phyloP scores from a whole-genome alignment of 345 rosid genomes.

The Populus deltoides region DNA sequence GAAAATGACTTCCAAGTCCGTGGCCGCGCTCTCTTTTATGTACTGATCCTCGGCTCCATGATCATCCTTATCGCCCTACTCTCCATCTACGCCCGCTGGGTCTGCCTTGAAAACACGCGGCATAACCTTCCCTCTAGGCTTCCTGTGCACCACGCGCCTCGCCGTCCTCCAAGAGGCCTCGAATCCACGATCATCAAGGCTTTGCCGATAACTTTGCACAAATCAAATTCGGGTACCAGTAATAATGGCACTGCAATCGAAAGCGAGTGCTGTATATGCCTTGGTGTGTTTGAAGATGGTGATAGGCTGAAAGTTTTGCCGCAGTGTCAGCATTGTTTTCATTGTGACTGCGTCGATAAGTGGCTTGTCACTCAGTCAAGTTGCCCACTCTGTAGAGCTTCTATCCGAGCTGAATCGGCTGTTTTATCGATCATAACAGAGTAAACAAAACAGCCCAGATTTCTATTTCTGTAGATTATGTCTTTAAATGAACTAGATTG shows the following conservation, averaged over 20 bases:
- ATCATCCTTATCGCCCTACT: no score
- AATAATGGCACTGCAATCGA: not conserved
- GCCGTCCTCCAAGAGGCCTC: no score
- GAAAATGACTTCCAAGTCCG: no score
- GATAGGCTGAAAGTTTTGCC: not conserved
- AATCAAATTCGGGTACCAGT: not conserved
- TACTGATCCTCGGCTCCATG: no score
- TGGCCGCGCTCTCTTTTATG: no score
- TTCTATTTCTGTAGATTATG: not conserved
- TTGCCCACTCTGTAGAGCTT: not conserved
- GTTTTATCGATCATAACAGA: not conserved
- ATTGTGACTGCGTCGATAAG: not conserved
- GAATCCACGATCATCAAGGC: no score
- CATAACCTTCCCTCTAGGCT: no score
- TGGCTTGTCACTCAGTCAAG: not conserved
- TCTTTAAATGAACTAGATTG: no score
- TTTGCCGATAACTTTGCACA: no score
- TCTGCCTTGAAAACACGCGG: no score
- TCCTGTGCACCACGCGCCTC: no score
- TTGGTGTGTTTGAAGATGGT: not conserved
- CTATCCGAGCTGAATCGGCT: not conserved
- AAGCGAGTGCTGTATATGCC: not conserved
- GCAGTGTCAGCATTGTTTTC: not conserved
- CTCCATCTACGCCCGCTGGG: no score
- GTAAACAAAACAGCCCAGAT: not conserved